Conservation (phyloP, 1,139 yeast species). For the Kluyveromyces marxianus region DNA sequence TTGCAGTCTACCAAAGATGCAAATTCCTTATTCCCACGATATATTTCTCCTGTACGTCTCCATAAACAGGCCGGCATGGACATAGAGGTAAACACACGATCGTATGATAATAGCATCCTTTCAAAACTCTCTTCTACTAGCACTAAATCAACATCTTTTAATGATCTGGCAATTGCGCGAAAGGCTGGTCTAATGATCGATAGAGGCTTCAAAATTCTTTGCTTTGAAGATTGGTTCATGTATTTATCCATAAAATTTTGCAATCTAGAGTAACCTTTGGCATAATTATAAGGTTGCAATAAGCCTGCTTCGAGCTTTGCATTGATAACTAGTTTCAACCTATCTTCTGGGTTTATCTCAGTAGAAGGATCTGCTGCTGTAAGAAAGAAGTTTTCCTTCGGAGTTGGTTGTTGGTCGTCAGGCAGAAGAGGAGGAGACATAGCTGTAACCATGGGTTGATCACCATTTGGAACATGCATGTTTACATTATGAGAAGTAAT, state of each 20-base stretch:
- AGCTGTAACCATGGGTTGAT: not conserved
- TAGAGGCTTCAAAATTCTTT: slow-evolving; percentile 81
- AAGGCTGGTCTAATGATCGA: slow-evolving; percentile 89
- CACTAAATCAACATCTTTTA: slow-evolving; percentile 86
- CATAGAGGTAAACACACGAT: slow-evolving; percentile 93
- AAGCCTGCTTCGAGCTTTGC: slow-evolving; percentile 94
- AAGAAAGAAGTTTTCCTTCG: slow-evolving; percentile 85
- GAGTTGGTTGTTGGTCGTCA: slow-evolving; percentile 38
- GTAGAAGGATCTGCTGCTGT: slow-evolving; percentile 98
- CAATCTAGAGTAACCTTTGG: slow-evolving; percentile 84
- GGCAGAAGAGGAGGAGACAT: slow-evolving; percentile 1
- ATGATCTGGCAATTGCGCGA: slow-evolving; percentile 82
- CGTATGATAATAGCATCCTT: slow-evolving; percentile 87
- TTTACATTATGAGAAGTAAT: not conserved
- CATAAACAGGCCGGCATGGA: slow-evolving; percentile 97
- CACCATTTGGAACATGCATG: not conserved
- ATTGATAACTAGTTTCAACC: slow-evolving; percentile 88
- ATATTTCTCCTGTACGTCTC: slow-evolving; percentile 96
- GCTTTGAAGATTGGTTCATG: slow-evolving; percentile 80
- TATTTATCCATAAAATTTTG: slow-evolving; percentile 90
- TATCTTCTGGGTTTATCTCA: slow-evolving; percentile 88
- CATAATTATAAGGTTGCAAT: slow-evolving; percentile 87
- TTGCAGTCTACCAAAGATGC: slow-evolving; percentile 91
- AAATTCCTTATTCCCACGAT: slow-evolving; percentile 92
- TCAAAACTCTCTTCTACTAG: slow-evolving; percentile 93